Base-by-base conservation (phyloP, 1,139 yeast species). In the Hansenula anomala region DNA sequence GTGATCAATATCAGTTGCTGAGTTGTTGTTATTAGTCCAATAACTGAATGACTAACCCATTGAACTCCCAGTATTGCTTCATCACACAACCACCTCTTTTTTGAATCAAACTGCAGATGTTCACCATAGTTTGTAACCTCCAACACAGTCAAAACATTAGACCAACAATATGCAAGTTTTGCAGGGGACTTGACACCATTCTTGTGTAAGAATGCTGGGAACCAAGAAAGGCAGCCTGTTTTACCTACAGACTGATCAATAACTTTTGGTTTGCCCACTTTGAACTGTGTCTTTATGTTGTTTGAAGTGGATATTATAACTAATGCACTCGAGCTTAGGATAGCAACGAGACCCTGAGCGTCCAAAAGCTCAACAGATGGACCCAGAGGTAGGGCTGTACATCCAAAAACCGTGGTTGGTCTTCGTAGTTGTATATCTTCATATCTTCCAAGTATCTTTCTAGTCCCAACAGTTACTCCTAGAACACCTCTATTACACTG, bases 131-230 rank as follows among this genome's bases (percentile, higher is more conserved):
- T 40, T 20, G 62, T 61, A 2, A 84, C 56, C 45, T 82, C 87
- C 22, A 81, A 48, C 1, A 85, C 58, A 0, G 78, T 71, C 36
- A 85, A 51, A 13, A 67, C 66, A 46, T 78, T 78, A 19, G 77
- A 68, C 85, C 89, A 83, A 28, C 83, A 66, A 51, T 78, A 84
- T 0, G 85, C 90, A 31, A 87, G 58, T 42, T 70, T 64, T 0
- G 90, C 78, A 28, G 37, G 59, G 44, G 6, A 56, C 40, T n/a
- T 40, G 11, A 17, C 38, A 29, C 37, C 56, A 34, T 45, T 42
- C 26, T 55, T 57, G 17, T 46, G 43, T 4, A 51, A 53, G 3
- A 65, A 56, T 3, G 73, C 69, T 0, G 80, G 80, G 47, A 66
- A 79, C 94, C 94, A 85, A 12, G 74, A 63, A 15, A 80, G 51